Conservation (phyloP, 176 grass and related monocot genomes). For the Panicum miliaceum region DNA sequence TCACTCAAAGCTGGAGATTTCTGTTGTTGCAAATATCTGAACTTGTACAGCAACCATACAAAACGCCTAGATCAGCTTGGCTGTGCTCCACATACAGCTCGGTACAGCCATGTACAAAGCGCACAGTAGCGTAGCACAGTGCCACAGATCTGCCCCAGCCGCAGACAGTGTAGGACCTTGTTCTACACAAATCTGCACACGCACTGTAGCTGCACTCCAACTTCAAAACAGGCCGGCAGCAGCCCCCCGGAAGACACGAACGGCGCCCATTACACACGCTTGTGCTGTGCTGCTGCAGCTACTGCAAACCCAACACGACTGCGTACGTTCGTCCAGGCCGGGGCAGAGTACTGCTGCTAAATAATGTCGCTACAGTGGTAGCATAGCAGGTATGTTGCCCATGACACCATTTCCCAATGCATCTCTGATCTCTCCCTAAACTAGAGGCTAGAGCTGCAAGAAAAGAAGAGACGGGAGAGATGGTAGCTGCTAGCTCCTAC, state of each 20-base stretch:
- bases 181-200: slow-evolving; percentile 28
- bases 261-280: slow-evolving; percentile 1
- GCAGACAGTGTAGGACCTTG: neutral
- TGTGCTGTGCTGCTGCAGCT: neutral
- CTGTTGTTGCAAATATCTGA: neutral
- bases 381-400: neutral
- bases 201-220: slow-evolving; percentile 42
- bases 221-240: slow-evolving; percentile 34
- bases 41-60: slow-evolving; percentile 26
- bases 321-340: neutral
- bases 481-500: neutral
- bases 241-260: slow-evolving; percentile 41
- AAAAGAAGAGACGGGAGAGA: slow-evolving; percentile 22
- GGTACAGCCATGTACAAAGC: slow-evolving; percentile 2
- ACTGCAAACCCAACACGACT: slow-evolving; percentile 15
- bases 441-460: neutral
- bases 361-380: slow-evolving; percentile 8
- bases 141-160: neutral
- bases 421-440: slow-evolving; percentile 13
- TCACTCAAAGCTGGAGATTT: neutral
- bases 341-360: neutral
- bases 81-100: neutral
- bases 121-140: slow-evolving; percentile 35
- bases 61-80: neutral
- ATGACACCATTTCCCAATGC: slow-evolving; percentile 23